A percentile compares a stretch with the other conserved stretches of the same genome.
Conservation (phyloP, 768 basidiomycete species). For the Lanmaoa pseudosensibilis region DNA sequence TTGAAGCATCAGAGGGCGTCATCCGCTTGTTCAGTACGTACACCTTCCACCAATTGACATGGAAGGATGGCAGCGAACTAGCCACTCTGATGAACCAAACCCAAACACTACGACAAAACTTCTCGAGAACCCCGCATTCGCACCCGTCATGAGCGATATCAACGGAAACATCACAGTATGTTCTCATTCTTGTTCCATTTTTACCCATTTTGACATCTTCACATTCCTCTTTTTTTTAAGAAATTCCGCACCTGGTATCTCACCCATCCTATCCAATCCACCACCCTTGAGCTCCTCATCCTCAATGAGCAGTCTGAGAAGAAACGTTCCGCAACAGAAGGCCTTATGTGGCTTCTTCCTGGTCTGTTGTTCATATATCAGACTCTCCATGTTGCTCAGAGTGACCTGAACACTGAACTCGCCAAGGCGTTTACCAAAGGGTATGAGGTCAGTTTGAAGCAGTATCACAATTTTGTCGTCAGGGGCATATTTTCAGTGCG, state of each 20-base stretch:
- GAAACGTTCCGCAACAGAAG: slow-evolving; percentile 86
- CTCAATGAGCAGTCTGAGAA: slow-evolving; percentile 84
- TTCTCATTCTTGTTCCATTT: neutral
- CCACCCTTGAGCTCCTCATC: slow-evolving; percentile 82
- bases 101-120: slow-evolving; percentile 16
- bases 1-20: slow-evolving; percentile 86
- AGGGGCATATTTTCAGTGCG: slow-evolving; percentile 56
- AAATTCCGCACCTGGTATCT: slow-evolving; percentile 87
- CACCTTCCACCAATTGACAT: neutral
- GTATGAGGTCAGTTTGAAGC: slow-evolving; percentile 81
- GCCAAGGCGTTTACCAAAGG: slow-evolving; percentile 71
- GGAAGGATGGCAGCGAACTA: neutral
- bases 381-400: slow-evolving; percentile 71
- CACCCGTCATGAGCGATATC: slow-evolving; percentile 80
- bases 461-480: slow-evolving; percentile 79
- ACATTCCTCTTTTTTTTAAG: slow-evolving; percentile 41
- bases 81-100: neutral
- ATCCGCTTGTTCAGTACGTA: slow-evolving; percentile 85
- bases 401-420: slow-evolving; percentile 56
- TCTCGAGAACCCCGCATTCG: slow-evolving; percentile 55
- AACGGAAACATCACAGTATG: slow-evolving; percentile 88
- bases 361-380: slow-evolving; percentile 88
- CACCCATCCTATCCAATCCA: slow-evolving; percentile 59
- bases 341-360: slow-evolving; percentile 90
- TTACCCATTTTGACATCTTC: neutral